phyloP scores from a whole-genome alignment of 176 grass and related monocot genomes.

The Ensete ventricosum region DNA sequence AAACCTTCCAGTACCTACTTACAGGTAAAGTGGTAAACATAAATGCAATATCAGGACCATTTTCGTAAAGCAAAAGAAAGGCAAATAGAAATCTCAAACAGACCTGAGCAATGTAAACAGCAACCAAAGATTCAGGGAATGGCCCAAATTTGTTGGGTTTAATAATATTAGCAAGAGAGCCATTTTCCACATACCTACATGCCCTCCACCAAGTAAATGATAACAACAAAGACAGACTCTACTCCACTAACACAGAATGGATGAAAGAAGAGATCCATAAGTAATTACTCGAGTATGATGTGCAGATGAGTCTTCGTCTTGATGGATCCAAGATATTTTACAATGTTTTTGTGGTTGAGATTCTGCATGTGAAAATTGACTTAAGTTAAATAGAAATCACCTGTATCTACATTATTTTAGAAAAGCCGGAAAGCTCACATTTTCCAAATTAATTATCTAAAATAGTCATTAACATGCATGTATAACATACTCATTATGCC shows the following conservation, averaged over 20 bases:
- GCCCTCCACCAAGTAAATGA: background rate
- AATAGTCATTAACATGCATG: too few relatives aligned
- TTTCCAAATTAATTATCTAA: too few relatives aligned
- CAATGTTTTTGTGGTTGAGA: conserved; percentile 99
- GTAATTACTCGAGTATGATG: conserved; percentile 88
- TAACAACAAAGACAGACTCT: background rate
- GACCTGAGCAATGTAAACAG: conserved; percentile 97
- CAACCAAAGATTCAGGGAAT: conserved; percentile 90
- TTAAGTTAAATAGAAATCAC: background rate
- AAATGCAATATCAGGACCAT: conserved; percentile 4
- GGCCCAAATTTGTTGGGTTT: conserved; percentile 99
- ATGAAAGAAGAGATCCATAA: background rate
- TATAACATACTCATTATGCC: too few relatives aligned
- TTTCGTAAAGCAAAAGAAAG: conserved; percentile 4
- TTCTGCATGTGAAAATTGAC: conserved; percentile 33
- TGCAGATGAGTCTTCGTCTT: conserved; percentile 95
- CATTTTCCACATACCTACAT: conserved; percentile 94
- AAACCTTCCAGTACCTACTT: conserved; percentile 88
- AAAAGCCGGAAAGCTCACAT: background rate
- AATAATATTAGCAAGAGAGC: conserved; percentile 97
- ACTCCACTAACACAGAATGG: background rate
- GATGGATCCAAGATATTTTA: conserved; percentile 94
- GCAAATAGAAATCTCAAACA: conserved; percentile 6
- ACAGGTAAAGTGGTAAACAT: conserved; percentile 5
- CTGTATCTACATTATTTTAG: background rate